A percentile compares a stretch with the other conserved stretches of the same genome.
Evolutionary conservation across 2,329 filamentous ascomycete genomes (phyloP).

Genomic region (Fusarium anthophilum): DNA sequence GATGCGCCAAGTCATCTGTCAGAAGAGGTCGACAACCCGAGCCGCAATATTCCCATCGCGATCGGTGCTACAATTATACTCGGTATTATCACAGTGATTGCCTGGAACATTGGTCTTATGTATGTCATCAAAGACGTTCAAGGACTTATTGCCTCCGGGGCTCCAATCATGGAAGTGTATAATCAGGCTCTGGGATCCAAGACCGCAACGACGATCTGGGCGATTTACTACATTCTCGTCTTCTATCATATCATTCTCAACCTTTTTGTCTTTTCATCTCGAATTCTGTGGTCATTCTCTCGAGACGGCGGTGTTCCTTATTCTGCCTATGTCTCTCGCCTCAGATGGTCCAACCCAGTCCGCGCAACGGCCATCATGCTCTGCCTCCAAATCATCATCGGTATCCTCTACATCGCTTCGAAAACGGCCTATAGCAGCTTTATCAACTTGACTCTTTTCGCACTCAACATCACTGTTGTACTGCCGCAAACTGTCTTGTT

Average conservation of each 20-base stretch:
- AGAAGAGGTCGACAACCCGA: neutral
- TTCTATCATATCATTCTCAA: neutral
- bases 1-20: neutral
- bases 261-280: neutral
- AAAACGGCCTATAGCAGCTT: neutral
- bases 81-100: neutral
- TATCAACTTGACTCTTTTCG: neutral
- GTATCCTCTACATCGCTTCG: neutral
- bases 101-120: neutral
- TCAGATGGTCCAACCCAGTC: neutral
- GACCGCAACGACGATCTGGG: neutral
- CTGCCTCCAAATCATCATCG: neutral
- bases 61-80: neutral
- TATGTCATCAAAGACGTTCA: neutral
- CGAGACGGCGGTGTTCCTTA: neutral
- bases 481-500: neutral
- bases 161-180: neutral
- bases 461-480: neutral
- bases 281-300: neutral
- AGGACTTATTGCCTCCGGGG: neutral
- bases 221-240: neutral
- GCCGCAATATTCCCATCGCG: neutral
- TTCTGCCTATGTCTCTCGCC: rapidly evolving
- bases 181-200: neutral
- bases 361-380: neutral